These are phyloP conservation scores for Nyctanthes arbortristis DNA, from an alignment of 257 asterid species.

Conservation along the genomic window DNA sequence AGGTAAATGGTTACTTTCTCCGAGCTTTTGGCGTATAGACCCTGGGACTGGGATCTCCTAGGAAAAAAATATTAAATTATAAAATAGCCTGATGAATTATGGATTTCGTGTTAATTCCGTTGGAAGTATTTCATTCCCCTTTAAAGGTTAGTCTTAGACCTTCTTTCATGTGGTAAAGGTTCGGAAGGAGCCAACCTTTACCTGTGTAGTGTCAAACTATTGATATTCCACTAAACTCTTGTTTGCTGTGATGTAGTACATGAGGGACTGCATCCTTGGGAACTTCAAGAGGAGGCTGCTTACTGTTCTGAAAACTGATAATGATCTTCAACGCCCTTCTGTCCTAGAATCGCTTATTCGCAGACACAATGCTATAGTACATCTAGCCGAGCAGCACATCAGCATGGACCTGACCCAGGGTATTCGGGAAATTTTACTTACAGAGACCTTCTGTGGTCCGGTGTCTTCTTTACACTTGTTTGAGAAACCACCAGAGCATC, in stretches of 20 bases:
- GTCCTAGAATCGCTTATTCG: constrained; percentile 80
- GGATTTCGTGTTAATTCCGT: background rate
- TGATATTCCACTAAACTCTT: background rate
- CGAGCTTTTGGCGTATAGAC: background rate
- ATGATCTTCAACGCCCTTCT: constrained; percentile 95
- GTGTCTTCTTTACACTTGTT: constrained; percentile 93
- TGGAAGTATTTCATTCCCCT: background rate
- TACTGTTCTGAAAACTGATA: constrained; percentile 86
- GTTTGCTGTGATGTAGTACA: constrained; percentile 65
- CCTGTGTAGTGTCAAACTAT: constrained; percentile 9
- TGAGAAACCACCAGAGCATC: constrained; percentile 81
- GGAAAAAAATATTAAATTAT: background rate
- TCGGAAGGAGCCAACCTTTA: constrained; percentile 9
- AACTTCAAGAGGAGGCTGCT: constrained; percentile 91
- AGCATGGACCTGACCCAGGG: constrained; percentile 99
- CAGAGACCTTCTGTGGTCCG: constrained; percentile 92
- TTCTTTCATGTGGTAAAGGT: constrained; percentile 9
- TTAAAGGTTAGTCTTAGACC: background rate
- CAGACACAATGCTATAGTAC: constrained; percentile 84
- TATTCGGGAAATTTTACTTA: constrained; percentile 84
- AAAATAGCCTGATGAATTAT: constrained; percentile 6
- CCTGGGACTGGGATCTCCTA: background rate
- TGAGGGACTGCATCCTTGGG: constrained; percentile 97
- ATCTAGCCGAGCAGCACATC: constrained; percentile 95
- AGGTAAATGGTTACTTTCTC: constrained; percentile 49